phyloP scores from a whole-genome alignment of 768 basidiomycete genomes.

The Podaxis pistillaris region DNA sequence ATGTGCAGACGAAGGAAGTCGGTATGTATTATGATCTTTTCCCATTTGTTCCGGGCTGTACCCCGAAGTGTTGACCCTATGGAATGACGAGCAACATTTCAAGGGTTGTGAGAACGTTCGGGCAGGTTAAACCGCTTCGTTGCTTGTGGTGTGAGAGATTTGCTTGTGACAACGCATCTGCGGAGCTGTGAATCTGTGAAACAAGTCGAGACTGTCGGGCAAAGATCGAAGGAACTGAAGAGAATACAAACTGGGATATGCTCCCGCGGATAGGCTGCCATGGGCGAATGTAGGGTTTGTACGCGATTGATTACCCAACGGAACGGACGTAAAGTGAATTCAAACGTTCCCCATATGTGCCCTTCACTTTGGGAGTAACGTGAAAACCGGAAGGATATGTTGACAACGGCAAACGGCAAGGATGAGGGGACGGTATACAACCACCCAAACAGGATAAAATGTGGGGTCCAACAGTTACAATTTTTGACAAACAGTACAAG shows the following conservation, averaged over 20 bases:
- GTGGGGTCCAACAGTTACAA: not conserved
- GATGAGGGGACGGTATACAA: not conserved
- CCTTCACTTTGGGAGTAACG: not conserved
- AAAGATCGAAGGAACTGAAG: not conserved
- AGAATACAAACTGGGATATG: not conserved
- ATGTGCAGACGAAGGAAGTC: not conserved
- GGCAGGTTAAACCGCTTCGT: too few species aligned
- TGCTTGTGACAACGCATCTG: too few species aligned
- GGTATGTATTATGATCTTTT: not conserved
- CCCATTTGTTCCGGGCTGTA: not conserved
- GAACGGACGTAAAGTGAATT: not conserved
- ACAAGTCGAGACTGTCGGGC: too few species aligned
- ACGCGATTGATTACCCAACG: not conserved
- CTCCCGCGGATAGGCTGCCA: not conserved
- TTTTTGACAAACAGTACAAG: not conserved
- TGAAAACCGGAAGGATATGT: not conserved
- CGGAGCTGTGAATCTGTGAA: too few species aligned
- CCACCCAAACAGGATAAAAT: too few species aligned
- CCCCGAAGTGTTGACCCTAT: not conserved
- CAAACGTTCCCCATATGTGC: not conserved
- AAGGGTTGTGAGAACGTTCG: not conserved
- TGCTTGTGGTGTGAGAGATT: too few species aligned
- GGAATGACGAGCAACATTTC: not conserved
- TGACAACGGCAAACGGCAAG: not conserved
- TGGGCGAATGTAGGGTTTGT: too few species aligned